These are phyloP conservation scores for Psilocybe mexicana DNA, from an alignment of 1,284 basidiomycete genomes.

Conservation along the genomic window DNA sequence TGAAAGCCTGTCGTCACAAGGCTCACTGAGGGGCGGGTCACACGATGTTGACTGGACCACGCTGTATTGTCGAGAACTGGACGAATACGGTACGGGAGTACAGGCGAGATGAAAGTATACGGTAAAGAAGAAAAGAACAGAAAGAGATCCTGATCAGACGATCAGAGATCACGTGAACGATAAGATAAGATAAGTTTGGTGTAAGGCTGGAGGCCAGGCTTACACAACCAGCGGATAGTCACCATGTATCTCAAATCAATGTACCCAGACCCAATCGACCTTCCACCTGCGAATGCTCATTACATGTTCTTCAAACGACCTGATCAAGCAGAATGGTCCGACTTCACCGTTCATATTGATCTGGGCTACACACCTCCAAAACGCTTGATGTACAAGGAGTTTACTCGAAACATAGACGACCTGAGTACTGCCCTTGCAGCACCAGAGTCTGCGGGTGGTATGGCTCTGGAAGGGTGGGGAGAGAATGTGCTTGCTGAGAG, in stretches of 20 bases:
- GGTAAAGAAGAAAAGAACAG: too few relatives aligned
- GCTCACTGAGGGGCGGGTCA: neutral
- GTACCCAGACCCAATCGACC: slow-evolving; percentile 38
- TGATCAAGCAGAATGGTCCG: slow-evolving; percentile 49
- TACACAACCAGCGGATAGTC: neutral
- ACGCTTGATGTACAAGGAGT: slow-evolving; percentile 46
- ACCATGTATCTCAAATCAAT: slow-evolving; percentile 43
- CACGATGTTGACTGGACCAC: slow-evolving; percentile 8
- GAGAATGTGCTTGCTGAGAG: slow-evolving; percentile 7
- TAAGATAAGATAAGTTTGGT: too few relatives aligned
- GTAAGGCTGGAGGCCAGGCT: too few relatives aligned
- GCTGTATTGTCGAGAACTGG: slow-evolving; percentile 10
- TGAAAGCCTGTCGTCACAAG: neutral
- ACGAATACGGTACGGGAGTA: neutral
- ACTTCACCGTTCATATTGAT: slow-evolving; percentile 60
- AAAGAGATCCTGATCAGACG: too few relatives aligned
- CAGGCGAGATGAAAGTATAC: too few relatives aligned
- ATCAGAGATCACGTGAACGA: too few relatives aligned
- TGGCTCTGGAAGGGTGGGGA: slow-evolving; percentile 44
- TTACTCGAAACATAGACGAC: slow-evolving; percentile 50
- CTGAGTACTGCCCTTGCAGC: slow-evolving; percentile 56
- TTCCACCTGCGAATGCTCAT: slow-evolving; percentile 54
- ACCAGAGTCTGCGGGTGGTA: slow-evolving; percentile 49
- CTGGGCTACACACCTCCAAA: slow-evolving; percentile 22
- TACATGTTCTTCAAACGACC: slow-evolving; percentile 55